Base-by-base conservation (phyloP, 768 basidiomycete species). In the Russula ochroleuca region DNA sequence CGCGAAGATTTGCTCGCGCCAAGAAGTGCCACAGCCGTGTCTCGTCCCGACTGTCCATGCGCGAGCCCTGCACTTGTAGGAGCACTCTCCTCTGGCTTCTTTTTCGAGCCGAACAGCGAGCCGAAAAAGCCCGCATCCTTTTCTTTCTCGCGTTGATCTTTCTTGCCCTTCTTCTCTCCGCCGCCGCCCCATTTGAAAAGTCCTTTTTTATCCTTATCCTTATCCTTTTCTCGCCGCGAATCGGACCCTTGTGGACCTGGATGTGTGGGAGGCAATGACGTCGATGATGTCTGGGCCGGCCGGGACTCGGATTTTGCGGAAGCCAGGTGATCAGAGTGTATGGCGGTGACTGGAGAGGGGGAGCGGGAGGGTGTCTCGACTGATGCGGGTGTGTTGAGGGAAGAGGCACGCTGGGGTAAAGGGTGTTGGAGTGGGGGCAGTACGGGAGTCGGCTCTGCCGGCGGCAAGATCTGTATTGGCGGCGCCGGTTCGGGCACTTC, bases 61-160 rank as follows among this genome's bases (percentile, higher is more conserved):
- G 68, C 72, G 15, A 73, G 59, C 23, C 74, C 63, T 57, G 76
- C 68, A n/a, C n/a, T n/a, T n/a, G n/a, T n/a, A 31, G 81, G 73
- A 52, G 79, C 73, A 15, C 77, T 73, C 49, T 95, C 92, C 47
- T 92, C 88, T 69, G 86, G 86, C 81, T 94, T 97, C 81, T 91
- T 93, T 73, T 83, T 86, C 67, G 87, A 80, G 25, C 92, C 86
- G 73, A 98, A 98, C 4, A 98, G 78, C 13, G 92, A 92, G 2
- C 94, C 93, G 68, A 98, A 93, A 79, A 98, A 97, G 2, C 93
- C 81, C 21, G 83, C 76, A n/a, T 90, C 87, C 73, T 86, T 86
- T 71, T 88, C 86, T 67, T 80, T 79, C 64, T 80, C 80, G 70
- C 83, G 83, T 68, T 65, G 82, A 49, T 79, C 78, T 66, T 83